Base-by-base conservation (phyloP, 192 early-diverging fungal genomes). In the Spizellomyces punctatus region DNA sequence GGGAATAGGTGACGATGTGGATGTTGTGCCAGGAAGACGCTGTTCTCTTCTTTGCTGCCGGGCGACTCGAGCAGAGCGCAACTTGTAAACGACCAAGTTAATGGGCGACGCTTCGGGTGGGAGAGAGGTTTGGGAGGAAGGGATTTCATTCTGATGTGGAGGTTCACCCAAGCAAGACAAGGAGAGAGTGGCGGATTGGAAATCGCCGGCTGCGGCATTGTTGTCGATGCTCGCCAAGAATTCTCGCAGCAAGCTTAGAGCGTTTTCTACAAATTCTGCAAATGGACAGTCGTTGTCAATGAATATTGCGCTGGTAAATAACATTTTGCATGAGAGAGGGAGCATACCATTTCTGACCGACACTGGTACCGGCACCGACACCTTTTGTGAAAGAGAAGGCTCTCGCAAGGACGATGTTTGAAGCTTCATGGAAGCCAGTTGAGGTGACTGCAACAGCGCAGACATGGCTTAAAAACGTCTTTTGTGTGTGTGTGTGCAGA, bases 161-260 rank as follows among this genome's bases (percentile, higher is more conserved):
- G 72, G 72, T 44, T 66, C 64, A 10, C 73, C 73, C 6, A 75
- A 61, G 41, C 52, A 58, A 10, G 58, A 46, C 12, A 75, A 46
- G 14, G 66, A 67, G 41, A 68, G 41, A 5, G 73, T 14, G 16
- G 66, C 66, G 0, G 73, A 59, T 9, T 63, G 66, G 36, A 50
- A 10, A 19, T 75, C 59, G 47, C 60, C 73, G 43, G 57, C 49
- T 3, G 72, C 72, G 8, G 73, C 73, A 63, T 67, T 69, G 57
- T 10, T 41, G 16, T 14, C 58, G 49, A 75, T 69, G 45, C 46
- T 14, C 10, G 58, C 64, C 5, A 75, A 46, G 45, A 75, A 68
- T 6, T 75, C 73, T 16, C 73, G 36, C n/a, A 75, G 58, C 8
- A 44, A 46, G 16, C 66, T 66, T n/a, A 75, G 58, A 0, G 73